phyloP scores from a whole-genome alignment of 495 filamentous ascomycete species.

The Hyaloscypha finlandica region DNA sequence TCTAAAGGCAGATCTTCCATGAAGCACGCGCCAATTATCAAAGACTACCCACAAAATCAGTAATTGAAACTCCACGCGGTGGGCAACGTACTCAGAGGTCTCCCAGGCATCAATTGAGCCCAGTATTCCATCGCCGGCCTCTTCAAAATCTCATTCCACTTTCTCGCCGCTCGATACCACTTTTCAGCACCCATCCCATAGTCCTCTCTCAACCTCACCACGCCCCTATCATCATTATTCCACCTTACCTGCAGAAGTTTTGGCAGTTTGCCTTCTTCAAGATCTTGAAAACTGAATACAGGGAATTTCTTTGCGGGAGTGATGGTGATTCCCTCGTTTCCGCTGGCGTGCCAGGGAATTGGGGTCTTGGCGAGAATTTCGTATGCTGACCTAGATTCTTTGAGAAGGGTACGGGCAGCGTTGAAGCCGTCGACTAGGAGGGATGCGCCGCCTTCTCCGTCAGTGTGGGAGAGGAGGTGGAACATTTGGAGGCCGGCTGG shows the following conservation, averaged over 20 bases:
- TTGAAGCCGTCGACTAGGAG: conserved; percentile 82
- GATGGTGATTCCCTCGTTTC: conserved; percentile 80
- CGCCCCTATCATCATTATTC: conserved; percentile 87
- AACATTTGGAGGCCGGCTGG: conserved; percentile 89
- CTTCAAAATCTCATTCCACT: conserved; percentile 63
- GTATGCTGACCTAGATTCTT: conserved; percentile 52
- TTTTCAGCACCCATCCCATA: conserved; percentile 40
- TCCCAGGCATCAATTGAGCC: conserved; percentile 79
- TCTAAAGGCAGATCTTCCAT: conserved; percentile 78
- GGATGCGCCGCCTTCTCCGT: conserved; percentile 66
- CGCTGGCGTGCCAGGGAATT: conserved; percentile 77
- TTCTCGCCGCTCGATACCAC: conserved; percentile 78
- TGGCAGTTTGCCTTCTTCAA: conserved; percentile 32
- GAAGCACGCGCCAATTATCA: conserved; percentile 93
- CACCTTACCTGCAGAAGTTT: conserved; percentile 71
- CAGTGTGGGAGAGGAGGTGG: conserved; percentile 79
- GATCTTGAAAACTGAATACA: conserved; percentile 59
- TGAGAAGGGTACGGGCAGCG: conserved; percentile 58
- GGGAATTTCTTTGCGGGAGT: conserved; percentile 65
- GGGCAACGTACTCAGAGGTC: conserved; percentile 62
- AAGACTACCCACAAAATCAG: conserved; percentile 59
- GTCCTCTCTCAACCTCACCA: conserved; percentile 44
- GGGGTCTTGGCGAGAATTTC: conserved; percentile 48
- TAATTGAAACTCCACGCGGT: not conserved
- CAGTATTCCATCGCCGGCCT: conserved; percentile 60